These are phyloP conservation scores for Didymella glomerata DNA, from an alignment of 2,329 filamentous ascomycete species.

Conservation along the genomic window DNA sequence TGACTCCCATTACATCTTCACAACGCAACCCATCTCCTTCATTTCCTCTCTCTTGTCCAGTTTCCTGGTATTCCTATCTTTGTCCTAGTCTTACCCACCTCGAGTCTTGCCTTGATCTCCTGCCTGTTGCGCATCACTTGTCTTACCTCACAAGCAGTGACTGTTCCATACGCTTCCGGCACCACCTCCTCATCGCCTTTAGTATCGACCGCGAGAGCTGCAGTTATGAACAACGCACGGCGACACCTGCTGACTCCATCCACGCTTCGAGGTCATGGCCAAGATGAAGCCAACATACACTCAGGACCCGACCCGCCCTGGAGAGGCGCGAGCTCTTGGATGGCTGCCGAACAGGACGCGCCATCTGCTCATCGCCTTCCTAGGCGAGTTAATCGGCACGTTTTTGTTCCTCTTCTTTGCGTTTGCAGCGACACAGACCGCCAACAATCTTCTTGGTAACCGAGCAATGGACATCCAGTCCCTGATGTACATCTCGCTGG, in stretches of 20 bases:
- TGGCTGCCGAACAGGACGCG: constrained; percentile 56
- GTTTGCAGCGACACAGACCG: constrained; percentile 51
- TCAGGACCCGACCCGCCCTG: constrained; percentile 41
- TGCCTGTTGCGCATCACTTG: constrained; percentile 16
- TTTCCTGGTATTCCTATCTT: constrained; percentile 10
- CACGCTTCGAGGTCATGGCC: constrained; percentile 50
- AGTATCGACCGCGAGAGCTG: constrained; percentile 17
- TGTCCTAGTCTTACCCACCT: constrained; percentile 24
- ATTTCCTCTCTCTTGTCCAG: background rate
- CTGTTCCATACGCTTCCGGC: constrained; percentile 39
- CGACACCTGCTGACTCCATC: constrained; percentile 36
- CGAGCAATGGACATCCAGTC: constrained; percentile 35
- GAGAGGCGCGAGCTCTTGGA: constrained; percentile 52
- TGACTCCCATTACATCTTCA: constrained; percentile 2
- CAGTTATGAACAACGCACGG: constrained; percentile 50
- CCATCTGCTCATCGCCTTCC: constrained; percentile 57
- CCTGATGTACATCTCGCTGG: constrained; percentile 49
- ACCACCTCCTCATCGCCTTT: constrained; percentile 21
- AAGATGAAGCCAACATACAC: constrained; percentile 50
- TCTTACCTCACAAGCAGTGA: constrained; percentile 29
- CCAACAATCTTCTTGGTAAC: constrained; percentile 44
- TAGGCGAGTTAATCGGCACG: constrained; percentile 54
- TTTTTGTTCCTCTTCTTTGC: constrained; percentile 54
- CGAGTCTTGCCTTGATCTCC: constrained; percentile 10
- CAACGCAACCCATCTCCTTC: constrained; percentile 10